Percentiles rank a stretch among this genome's conserved stretches.
These are phyloP conservation scores for Lactifluus piperatus DNA, from an alignment of 768 basidiomycete species.

Conservation along the genomic window DNA sequence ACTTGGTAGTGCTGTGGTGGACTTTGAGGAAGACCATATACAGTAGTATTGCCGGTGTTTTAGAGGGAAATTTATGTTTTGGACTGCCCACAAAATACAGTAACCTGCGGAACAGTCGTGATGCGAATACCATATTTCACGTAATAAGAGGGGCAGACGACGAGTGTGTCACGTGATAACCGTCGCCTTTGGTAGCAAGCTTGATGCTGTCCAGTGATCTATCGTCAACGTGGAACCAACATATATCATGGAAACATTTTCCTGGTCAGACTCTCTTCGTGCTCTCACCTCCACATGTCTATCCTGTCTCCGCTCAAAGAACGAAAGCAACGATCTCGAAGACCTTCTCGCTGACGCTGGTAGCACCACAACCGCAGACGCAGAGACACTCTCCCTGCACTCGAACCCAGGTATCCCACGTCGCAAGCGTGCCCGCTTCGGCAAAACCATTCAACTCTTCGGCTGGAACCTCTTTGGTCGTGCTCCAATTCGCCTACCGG, in stretches of 20 bases:
- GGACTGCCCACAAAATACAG: no score
- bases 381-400: conserved; percentile 56
- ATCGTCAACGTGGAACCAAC: conserved; percentile 6
- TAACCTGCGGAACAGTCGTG: no score
- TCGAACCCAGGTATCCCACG: conserved; percentile 42
- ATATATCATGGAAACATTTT: conserved; percentile 46
- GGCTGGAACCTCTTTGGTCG: conserved; percentile 64
- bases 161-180: no score
- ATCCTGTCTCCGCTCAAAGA: conserved; percentile 38
- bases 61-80: no score
- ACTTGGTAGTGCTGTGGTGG: not conserved
- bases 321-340: conserved; percentile 35
- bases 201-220: no score
- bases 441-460: conserved; percentile 45
- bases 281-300: conserved; percentile 53
- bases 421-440: conserved; percentile 19
- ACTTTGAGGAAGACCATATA: not conserved
- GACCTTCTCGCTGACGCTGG: conserved; percentile 39
- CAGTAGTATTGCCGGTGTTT: not conserved
- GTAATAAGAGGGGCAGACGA: no score
- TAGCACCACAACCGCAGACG: conserved; percentile 41
- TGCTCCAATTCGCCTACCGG: conserved; percentile 49
- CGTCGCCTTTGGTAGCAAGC: no score
- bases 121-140: no score
- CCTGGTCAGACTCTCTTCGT: conserved; percentile 54